Evolutionary conservation across 2,329 filamentous ascomycete genomes (phyloP), one percentile per base, ranked within the genome.

Genomic region (Fusarium lyarnte): DNA sequence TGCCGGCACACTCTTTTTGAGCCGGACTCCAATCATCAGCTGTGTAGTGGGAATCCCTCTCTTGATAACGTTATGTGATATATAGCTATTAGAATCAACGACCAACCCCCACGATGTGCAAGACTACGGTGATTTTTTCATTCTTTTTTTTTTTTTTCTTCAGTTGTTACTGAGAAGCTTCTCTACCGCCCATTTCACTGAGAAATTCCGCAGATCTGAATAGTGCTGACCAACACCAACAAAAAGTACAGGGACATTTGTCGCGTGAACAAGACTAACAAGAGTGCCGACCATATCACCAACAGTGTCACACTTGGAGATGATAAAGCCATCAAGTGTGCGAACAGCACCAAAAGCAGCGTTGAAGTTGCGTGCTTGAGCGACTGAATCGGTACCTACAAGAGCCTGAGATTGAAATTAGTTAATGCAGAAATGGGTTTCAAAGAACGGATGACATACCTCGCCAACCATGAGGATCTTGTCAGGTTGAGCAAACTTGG

Each of bases 231-330:
- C 90, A 33, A 92, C 89, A 63, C 89, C 96, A 74, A 99, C 88
- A 79, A 99, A 99, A 16, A 98, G 88, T 25, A 99, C 94, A 0
- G 97, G 97, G 49, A 99, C 97, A 33, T 95, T 94, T 7, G 97
- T 99, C 6, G 96, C 95, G 84, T 98, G 95, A 42, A 99, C 95
- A 86, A 99, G 95, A 80, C 94, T 97, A 70, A 99, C 96, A 72
- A 99, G 86, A 6, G 95, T 98, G 75, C 89, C 94, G 46, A 98
- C 94, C 95, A 98, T 98, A 84, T 98, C 95, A n/a, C 96, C 97
- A 41, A 99, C 97, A 0, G 96, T 99, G 84, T 99, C 96, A 81
- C 96, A 98, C 83, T 99, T 99, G 68, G 92, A 95, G 77, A 99
- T 98, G 80, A 99, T 97, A 82, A 99, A 99, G 10, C 96, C 96